Evolutionary conservation across 768 basidiomycete genomes (phyloP), one percentile per base, ranked within the genome.

Genomic region (Panellus pusillus): DNA sequence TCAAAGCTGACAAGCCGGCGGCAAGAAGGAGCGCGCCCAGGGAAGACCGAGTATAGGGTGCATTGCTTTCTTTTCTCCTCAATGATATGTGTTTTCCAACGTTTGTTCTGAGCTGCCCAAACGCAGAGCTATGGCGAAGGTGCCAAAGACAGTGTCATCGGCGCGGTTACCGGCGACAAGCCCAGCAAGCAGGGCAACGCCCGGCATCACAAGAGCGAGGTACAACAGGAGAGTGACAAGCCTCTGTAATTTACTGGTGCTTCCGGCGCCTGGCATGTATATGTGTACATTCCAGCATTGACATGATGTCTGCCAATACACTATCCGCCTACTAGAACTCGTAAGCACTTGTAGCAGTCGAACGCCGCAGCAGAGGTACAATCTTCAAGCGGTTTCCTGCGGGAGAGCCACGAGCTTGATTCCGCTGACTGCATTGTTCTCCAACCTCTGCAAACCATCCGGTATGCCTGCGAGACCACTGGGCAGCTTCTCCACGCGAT

Each of bases 211-310:
- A 80, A 81, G 55, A 81, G 81, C 0, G 55, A 73, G 46, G 57
- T 70, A 1, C 73, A 81, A 61, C 79, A 81, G 67, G 67, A 78
- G 6, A 17, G 71, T 18, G 81, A 81, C 65, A 69, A 75, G 56
- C 27, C 20, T 35, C n/a, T n/a, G n/a, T 35, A 7, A 35, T 35
- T 35, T 9, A 35, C 32, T 35, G 11, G 32, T 11, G 32, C 32
- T 35, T 14, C 7, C 32, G 11, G 7, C 32, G 32, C 32, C 7
- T 14, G 11, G 8, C 7, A 35, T 35, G 24, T 24, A 24, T 6
- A 24, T 24, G 24, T 24, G 24, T 24, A 24, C 24, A 24, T 24
- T 24, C 24, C 24, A 24, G 2, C n/a, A n/a, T n/a, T n/a, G n/a
- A n/a, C n/a, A n/a, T n/a, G n/a, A n/a, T n/a, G n/a, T n/a, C n/a